Evolutionary conservation across 1,284 basidiomycete genomes (phyloP).

Genomic region (Rhodotorula sp.): DNA sequence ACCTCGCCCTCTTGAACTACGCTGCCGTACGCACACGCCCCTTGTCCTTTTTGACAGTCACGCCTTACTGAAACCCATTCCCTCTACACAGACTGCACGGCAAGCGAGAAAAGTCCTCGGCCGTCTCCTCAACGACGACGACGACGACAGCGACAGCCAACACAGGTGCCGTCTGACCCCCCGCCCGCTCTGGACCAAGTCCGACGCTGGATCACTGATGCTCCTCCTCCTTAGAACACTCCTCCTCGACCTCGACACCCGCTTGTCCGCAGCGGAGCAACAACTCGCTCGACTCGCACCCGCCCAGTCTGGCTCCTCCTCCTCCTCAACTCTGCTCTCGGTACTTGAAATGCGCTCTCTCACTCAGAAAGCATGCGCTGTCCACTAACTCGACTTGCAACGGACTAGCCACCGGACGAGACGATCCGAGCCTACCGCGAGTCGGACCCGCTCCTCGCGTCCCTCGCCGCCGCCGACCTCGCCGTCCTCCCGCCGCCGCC

Average conservation of each 20-base stretch:
- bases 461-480: constrained; percentile 1
- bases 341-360: neutral
- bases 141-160: no score
- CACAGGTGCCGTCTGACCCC: neutral
- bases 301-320: neutral
- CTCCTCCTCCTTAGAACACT: neutral
- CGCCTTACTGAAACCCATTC: neutral
- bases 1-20: constrained; percentile 13
- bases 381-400: neutral
- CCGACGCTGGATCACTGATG: no score
- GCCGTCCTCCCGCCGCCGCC: neutral
- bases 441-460: neutral
- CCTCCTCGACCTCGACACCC: neutral
- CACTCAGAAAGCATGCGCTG: neutral
- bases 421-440: neutral
- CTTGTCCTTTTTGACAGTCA: neutral
- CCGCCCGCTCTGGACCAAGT: neutral
- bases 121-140: neutral
- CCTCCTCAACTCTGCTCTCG: neutral
- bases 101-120: constrained; percentile 19
- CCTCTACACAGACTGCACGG: constrained; percentile 7
- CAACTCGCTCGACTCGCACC: neutral
- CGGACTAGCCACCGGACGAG: neutral
- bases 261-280: neutral
- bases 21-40: constrained; percentile 9